Evolutionary conservation across 257 asterid genomes (phyloP).

Genomic region (Ajuga chamaepitys): DNA sequence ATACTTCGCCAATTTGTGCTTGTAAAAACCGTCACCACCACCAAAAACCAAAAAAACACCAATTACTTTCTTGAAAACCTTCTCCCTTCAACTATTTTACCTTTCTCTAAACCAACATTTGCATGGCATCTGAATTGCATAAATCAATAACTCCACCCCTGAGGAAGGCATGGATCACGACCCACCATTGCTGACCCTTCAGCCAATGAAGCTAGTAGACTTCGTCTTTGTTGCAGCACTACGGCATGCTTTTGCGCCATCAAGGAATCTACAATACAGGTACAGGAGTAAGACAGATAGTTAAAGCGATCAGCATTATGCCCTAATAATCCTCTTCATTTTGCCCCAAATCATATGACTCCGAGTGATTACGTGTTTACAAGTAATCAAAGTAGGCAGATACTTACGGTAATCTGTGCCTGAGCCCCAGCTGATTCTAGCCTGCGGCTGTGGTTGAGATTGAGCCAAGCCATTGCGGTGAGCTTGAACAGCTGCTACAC

Average conservation of each 20-base stretch:
- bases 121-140: not conserved
- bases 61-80: too few relatives aligned
- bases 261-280: constrained; percentile 23
- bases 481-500: constrained; percentile 4
- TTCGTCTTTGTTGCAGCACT: constrained; percentile 24
- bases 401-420: constrained; percentile 27
- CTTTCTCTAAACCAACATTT: not conserved
- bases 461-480: not conserved
- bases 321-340: not conserved
- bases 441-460: constrained; percentile 1
- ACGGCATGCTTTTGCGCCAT: constrained; percentile 34
- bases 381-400: not conserved
- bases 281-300: not conserved
- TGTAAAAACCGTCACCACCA: not conserved
- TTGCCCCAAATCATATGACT: too few relatives aligned
- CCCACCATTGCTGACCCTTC: not conserved
- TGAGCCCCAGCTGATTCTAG: not conserved
- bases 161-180: constrained; percentile 22
- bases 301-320: not conserved
- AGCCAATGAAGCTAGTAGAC: not conserved
- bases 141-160: constrained; percentile 26
- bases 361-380: too few relatives aligned
- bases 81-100: not conserved
- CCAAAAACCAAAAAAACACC: constrained; percentile 12
- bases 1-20: constrained; percentile 13